Conservation (phyloP, 2,329 filamentous ascomycete genomes). For the Xylaria arbuscula region DNA sequence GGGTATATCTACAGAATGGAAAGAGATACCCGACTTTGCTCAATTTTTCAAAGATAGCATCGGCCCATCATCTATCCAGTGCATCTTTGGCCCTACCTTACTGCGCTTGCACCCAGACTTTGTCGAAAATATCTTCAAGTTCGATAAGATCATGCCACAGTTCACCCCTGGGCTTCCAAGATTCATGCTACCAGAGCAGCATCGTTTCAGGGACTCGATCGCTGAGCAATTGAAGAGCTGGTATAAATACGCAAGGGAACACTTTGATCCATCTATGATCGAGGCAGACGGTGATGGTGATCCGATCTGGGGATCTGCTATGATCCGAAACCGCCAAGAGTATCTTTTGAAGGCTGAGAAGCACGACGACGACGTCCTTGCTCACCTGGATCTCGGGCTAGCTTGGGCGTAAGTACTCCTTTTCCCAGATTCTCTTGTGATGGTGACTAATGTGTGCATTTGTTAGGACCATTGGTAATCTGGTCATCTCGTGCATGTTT, state of each 20-base stretch:
- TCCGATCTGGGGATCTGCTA: slow-evolving; percentile 40
- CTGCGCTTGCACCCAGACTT: slow-evolving; percentile 37
- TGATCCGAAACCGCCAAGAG: slow-evolving; percentile 38
- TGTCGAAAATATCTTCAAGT: slow-evolving; percentile 37
- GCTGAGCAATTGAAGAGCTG: slow-evolving; percentile 36
- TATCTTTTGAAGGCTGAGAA: slow-evolving; percentile 33
- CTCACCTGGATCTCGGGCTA: slow-evolving; percentile 38
- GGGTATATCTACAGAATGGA: slow-evolving; percentile 34
- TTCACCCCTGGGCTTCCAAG: slow-evolving; percentile 35
- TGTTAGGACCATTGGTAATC: slow-evolving; percentile 35
- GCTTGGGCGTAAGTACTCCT: slow-evolving; percentile 38
- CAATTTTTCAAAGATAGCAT: slow-evolving; percentile 34
- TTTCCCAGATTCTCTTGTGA: background rate
- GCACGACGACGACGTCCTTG: slow-evolving; percentile 38
- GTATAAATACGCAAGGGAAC: slow-evolving; percentile 38
- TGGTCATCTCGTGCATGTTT: slow-evolving; percentile 36
- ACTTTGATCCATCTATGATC: slow-evolving; percentile 36
- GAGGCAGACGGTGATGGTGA: slow-evolving; percentile 39
- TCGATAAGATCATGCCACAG: slow-evolving; percentile 35
- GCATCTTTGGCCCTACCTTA: slow-evolving; percentile 37
- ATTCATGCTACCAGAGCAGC: slow-evolving; percentile 31
- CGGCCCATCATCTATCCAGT: slow-evolving; percentile 34
- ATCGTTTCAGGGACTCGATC: slow-evolving; percentile 32
- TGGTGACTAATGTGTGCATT: slow-evolving; percentile 14
- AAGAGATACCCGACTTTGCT: slow-evolving; percentile 33